Percentiles rank a stretch among this genome's conserved stretches.
phyloP scores from a whole-genome alignment of 2,329 filamentous ascomycete genomes.

The Periconia sp. region DNA sequence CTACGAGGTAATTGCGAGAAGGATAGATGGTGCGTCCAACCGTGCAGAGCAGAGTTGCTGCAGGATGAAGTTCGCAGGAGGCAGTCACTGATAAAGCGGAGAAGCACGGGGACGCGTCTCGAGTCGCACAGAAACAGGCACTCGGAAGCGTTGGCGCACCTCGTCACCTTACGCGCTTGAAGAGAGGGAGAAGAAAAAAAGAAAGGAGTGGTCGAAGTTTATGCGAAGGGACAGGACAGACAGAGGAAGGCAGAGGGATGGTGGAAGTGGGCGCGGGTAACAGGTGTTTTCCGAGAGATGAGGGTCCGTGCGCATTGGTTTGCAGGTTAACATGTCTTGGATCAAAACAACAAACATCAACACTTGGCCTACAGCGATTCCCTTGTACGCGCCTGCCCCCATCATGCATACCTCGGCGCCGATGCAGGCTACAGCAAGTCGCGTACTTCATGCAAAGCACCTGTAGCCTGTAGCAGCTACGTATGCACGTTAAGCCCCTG shows the following conservation, averaged over 20 bases:
- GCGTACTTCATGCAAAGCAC: background rate
- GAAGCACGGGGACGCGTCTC: constrained; percentile 27
- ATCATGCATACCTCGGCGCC: background rate
- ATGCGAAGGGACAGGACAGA: constrained; percentile 15
- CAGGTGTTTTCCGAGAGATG: constrained; percentile 25
- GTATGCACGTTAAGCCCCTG: no score
- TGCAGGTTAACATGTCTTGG: constrained; percentile 2
- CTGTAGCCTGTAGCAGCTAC: no score
- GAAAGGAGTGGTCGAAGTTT: constrained; percentile 20
- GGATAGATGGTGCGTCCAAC: background rate
- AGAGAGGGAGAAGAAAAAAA: constrained; percentile 29
- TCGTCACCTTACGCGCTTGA: constrained; percentile 34
- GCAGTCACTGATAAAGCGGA: constrained; percentile 20
- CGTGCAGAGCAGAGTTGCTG: constrained; percentile 15
- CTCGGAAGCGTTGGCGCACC: constrained; percentile 3
- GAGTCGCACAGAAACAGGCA: constrained; percentile 21
- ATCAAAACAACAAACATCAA: constrained; percentile 16
- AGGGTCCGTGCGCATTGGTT: constrained; percentile 10
- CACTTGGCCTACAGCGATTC: constrained; percentile 18
- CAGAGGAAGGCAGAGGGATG: constrained; percentile 16
- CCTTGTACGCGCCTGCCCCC: constrained; percentile 8
- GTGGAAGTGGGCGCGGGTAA: constrained; percentile 11
- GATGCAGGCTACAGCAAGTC: background rate
- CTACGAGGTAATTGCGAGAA: background rate
- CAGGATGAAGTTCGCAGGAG: constrained; percentile 6